A percentile compares a stretch with the other conserved stretches of the same genome.
These are phyloP conservation scores for Thuidium tamariscinum DNA, from an alignment of 225 moss, liverwort and hornwort genomes.

Conservation along the genomic window DNA sequence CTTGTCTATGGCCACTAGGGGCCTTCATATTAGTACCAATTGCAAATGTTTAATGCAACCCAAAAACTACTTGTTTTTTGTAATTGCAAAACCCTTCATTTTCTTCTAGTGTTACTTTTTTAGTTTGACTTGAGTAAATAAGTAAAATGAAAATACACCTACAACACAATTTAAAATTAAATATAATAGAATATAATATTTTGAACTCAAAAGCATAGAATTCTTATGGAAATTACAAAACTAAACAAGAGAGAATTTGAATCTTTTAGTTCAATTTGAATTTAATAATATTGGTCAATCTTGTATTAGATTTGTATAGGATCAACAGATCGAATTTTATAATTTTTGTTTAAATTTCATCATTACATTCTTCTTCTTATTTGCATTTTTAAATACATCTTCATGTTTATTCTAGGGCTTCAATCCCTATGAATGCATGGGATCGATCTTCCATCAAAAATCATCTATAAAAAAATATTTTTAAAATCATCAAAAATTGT, in stretches of 20 bases:
- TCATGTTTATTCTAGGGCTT: not conserved
- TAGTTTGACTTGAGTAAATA: not conserved
- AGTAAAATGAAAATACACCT: accelerated
- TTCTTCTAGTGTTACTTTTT: too few species aligned
- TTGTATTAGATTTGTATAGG: not conserved
- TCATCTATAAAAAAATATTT: not conserved
- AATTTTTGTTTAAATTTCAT: not conserved
- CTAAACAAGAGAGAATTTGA: not conserved
- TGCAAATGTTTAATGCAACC: too few species aligned
- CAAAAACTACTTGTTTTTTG: too few species aligned
- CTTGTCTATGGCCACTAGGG: too few species aligned
- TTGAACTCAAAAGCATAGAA: accelerated
- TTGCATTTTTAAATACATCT: accelerated
- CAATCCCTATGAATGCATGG: accelerated
- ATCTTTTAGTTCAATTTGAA: not conserved
- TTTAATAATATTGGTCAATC: not conserved
- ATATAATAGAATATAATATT: not conserved
- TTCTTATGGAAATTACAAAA: not conserved
- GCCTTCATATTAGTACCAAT: too few species aligned
- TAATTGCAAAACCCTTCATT: too few species aligned
- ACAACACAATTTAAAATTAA: accelerated
- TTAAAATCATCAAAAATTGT: not conserved
- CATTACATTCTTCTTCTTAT: not conserved
- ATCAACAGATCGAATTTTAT: not conserved
- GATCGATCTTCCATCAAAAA: not conserved